These are phyloP conservation scores for Arachnopeziza araneosa DNA, from an alignment of 2,329 filamentous ascomycete genomes.

Conservation along the genomic window DNA sequence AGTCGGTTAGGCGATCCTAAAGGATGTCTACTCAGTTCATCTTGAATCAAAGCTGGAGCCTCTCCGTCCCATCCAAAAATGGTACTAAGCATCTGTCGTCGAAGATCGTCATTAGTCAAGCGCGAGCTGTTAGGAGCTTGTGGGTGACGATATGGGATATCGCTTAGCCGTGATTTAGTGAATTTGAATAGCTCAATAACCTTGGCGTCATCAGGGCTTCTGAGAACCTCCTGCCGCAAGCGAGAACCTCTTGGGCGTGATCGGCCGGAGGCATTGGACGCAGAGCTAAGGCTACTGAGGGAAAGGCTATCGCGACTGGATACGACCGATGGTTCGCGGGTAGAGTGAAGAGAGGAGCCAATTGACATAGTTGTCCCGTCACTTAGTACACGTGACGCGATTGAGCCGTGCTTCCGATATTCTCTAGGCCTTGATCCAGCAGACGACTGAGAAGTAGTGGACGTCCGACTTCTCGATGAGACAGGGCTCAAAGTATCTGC, in stretches of 20 bases:
- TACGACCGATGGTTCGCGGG: slow-evolving; percentile 26
- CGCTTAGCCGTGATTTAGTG: slow-evolving; percentile 71
- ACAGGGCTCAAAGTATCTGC: slow-evolving; percentile 29
- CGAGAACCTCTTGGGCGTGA: slow-evolving; percentile 54
- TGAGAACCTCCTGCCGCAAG: slow-evolving; percentile 72
- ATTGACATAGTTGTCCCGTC: slow-evolving; percentile 65
- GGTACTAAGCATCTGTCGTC: slow-evolving; percentile 83
- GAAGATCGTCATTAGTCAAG: slow-evolving; percentile 72
- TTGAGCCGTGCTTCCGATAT: slow-evolving; percentile 41
- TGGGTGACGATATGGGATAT: slow-evolving; percentile 74
- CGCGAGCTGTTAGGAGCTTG: slow-evolving; percentile 50
- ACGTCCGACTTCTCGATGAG: slow-evolving; percentile 29
- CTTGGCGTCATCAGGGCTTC: slow-evolving; percentile 69
- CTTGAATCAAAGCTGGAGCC: slow-evolving; percentile 71
- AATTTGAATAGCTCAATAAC: slow-evolving; percentile 80
- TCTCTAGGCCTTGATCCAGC: slow-evolving; percentile 43
- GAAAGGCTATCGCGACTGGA: slow-evolving; percentile 50
- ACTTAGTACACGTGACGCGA: slow-evolving; percentile 49
- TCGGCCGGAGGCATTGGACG: slow-evolving; percentile 33
- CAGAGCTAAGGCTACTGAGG: slow-evolving; percentile 43
- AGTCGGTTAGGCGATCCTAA: slow-evolving; percentile 72
- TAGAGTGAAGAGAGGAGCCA: slow-evolving; percentile 48
- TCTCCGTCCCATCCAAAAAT: slow-evolving; percentile 95
- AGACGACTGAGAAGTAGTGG: slow-evolving; percentile 48
- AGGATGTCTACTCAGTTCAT: slow-evolving; percentile 74